A percentile compares a stretch with the other conserved stretches of the same genome.
Conservation (phyloP, 805 yeast genomes). For the Torulaspora indica region DNA sequence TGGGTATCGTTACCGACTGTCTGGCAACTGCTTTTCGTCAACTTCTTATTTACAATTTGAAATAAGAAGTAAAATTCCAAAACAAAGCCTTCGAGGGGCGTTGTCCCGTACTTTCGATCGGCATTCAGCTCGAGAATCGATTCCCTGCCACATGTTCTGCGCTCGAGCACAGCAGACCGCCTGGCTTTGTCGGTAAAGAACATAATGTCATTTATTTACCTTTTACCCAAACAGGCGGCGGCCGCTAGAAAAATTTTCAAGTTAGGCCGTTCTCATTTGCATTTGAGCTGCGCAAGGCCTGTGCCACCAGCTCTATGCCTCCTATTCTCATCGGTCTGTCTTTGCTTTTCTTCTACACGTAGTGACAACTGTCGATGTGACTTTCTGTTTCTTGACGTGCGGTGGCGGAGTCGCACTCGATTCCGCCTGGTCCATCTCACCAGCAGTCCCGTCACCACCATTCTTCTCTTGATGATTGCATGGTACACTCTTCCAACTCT, state of each 20-base stretch:
- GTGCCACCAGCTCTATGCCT: background rate
- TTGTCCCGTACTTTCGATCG: background rate
- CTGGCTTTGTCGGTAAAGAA: conserved; percentile 3
- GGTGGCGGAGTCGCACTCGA: background rate
- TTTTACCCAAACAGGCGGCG: conserved; percentile 2
- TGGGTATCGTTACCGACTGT: too few relatives aligned
- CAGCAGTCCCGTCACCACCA: background rate
- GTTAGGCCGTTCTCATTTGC: background rate
- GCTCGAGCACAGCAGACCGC: conserved; percentile 7
- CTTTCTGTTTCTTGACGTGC: conserved; percentile 3
- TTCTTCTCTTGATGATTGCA: conserved; percentile 4
- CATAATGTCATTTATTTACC: conserved; percentile 1
- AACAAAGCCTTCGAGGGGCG: conserved; percentile 1
- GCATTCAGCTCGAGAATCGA: background rate
- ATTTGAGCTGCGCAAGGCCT: background rate
- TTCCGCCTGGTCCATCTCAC: background rate
- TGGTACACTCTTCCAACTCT: conserved; percentile 6
- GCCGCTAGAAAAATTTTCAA: conserved; percentile 6
- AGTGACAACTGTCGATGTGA: background rate
- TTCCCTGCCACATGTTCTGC: conserved; percentile 4
- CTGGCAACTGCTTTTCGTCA: background rate
- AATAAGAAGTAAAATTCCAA: conserved; percentile 2
- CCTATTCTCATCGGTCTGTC: background rate
- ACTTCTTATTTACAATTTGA: conserved; percentile 4
- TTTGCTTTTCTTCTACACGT: background rate